Conservation (phyloP, 306 rosid species). For the Rosa chinensis region DNA sequence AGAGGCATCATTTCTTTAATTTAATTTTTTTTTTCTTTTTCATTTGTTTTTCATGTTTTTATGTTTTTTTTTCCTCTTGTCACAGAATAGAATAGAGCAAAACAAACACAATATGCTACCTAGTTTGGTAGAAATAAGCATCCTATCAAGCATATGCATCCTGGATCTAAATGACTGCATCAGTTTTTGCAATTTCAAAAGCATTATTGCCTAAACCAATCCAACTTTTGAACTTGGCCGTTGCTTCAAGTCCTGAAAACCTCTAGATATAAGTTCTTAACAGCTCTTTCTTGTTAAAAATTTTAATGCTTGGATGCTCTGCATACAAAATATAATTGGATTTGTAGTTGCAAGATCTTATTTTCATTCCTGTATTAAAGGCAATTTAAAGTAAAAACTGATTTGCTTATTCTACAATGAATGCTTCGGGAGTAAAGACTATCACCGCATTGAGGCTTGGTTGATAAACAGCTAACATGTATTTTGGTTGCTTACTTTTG, state of each 20-base stretch:
- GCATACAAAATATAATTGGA: background rate
- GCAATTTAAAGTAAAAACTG: background rate
- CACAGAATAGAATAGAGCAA: background rate
- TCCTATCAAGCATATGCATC: background rate
- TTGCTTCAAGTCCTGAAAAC: background rate
- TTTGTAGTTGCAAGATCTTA: background rate
- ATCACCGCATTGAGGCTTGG: background rate
- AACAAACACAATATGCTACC: background rate
- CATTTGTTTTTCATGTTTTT: background rate
- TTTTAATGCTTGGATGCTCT: background rate
- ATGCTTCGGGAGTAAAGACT: background rate
- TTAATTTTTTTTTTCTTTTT: background rate
- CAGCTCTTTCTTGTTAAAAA: background rate
- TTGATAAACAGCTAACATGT: background rate
- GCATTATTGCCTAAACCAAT: background rate
- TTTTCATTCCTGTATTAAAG: background rate
- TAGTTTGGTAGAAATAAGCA: background rate
- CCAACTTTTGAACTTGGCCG: background rate
- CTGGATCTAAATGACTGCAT: background rate
- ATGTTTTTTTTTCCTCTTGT: background rate
- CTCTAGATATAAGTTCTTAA: background rate
- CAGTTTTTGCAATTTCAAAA: background rate
- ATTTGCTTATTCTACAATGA: background rate
- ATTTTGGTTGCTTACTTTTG: constrained; percentile 13
- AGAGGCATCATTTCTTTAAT: background rate